Evolutionary conservation across 495 filamentous ascomycete genomes (phyloP), one percentile per base, ranked within the genome.

Genomic region (Daldinia bambusicola): DNA sequence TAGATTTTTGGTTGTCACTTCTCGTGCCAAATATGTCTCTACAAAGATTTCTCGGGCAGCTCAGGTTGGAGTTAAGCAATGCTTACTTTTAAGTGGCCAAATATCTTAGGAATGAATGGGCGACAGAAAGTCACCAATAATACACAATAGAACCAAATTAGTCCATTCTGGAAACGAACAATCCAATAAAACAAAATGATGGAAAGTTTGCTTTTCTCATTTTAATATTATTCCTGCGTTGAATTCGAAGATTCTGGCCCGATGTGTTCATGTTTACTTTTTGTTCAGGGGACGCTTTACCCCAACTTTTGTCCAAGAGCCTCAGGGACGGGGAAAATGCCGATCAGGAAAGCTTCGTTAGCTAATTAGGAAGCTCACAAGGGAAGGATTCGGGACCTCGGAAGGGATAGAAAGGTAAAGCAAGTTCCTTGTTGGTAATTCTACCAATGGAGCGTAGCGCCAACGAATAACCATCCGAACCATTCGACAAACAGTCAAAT

Each of bases 241-340:
- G 18, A 37, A 40, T 16, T 18, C 8, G 34, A 22, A 20, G 13
- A 6, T 38, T 43, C 56, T 16, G 37, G n/a, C 26, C 26, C 26
- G 26, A 26, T 45, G n/a, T 31, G 30, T 26, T 45, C 55, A 55
- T 70, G 61, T 59, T 59, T 67, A 63, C 60, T 4, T 37, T 31
- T 43, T 22, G 34, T 58, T 58, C 32, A 63, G 37, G 57, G 9
- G 53, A 59, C 36, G 22, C 45, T 10, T 61, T 68, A 61, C 53
- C 70, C 61, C 64, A 40, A 69, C 41, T 50, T 8, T 37, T 26
- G 26, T 26, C 61, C 26, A 61, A 41, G 61, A 73, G 70, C 70
- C 70, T 61, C 66, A 73, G 53, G 58, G 38, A 66, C 66, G 70
- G 70, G 70, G 70, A 66, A 73, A 16, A 38, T 41, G 63, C 41